A percentile compares a stretch with the other conserved stretches of the same genome.
phyloP scores from a whole-genome alignment of 106 monocot genomes.

The Xerophyta viscosa region DNA sequence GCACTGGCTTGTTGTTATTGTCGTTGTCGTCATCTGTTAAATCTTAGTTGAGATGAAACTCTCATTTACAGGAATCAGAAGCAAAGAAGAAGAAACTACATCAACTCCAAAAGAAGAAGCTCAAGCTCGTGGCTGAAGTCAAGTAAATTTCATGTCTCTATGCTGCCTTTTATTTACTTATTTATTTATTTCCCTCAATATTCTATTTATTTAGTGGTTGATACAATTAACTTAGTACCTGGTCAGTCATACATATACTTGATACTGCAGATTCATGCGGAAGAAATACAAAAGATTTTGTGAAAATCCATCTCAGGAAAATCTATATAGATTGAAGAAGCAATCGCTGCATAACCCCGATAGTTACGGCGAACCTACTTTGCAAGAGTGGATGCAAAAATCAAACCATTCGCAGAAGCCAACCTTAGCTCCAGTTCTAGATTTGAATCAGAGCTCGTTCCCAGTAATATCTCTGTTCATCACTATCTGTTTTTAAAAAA shows the following conservation, averaged over 20 bases:
- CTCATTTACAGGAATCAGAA: constrained; percentile 29
- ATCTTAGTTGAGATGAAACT: not conserved
- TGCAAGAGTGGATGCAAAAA: constrained; percentile 18
- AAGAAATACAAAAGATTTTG: constrained; percentile 38
- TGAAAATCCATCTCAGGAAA: constrained; percentile 12
- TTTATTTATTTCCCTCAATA: not conserved
- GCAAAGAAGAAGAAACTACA: constrained; percentile 29
- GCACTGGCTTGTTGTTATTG: no score
- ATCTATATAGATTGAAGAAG: constrained; percentile 19
- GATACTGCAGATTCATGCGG: constrained; percentile 37
- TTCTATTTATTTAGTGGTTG: not conserved
- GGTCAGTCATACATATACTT: not conserved
- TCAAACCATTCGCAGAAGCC: constrained; percentile 17
- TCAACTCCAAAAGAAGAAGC: constrained; percentile 21
- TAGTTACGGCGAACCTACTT: not conserved
- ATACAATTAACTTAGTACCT: not conserved
- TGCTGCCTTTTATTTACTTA: not conserved
- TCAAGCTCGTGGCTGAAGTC: constrained; percentile 36
- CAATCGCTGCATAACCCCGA: constrained; percentile 1
- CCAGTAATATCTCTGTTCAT: constrained; percentile 22
- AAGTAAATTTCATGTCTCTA: constrained; percentile 22
- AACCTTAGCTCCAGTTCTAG: constrained; percentile 24
- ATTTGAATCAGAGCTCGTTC: constrained; percentile 50
- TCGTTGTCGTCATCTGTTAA: no score
- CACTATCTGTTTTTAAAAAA: no score